phyloP scores from a whole-genome alignment of 345 rosid genomes.

The Tarenaya hassleriana region DNA sequence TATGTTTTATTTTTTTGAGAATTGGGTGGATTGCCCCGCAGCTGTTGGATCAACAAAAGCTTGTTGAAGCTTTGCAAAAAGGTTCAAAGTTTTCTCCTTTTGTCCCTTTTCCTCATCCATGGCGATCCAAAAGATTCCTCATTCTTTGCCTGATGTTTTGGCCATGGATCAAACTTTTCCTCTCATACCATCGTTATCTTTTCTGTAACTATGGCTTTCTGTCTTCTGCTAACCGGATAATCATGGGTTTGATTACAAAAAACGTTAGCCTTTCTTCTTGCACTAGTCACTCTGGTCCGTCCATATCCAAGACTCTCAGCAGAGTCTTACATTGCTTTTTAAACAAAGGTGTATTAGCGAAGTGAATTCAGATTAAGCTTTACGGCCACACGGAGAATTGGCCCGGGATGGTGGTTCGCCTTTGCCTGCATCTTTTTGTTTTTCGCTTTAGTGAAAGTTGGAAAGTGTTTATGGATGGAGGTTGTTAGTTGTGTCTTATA shows the following conservation, averaged over 20 bases:
- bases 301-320: too few species aligned
- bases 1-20: neutral
- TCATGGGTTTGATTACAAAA: neutral
- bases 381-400: too few species aligned
- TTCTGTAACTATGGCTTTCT: slow-evolving; percentile 15
- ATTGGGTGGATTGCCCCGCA: slow-evolving; percentile 31
- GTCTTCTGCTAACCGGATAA: neutral
- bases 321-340: too few species aligned
- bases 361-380: too few species aligned
- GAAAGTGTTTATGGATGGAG: slow-evolving; percentile 23
- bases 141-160: slow-evolving; percentile 23
- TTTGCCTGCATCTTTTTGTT: slow-evolving; percentile 20
- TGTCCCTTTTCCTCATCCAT: slow-evolving; percentile 29
- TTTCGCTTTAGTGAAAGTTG: slow-evolving; percentile 18
- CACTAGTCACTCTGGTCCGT: neutral
- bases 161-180: slow-evolving; percentile 19
- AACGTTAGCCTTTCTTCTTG: slow-evolving; percentile 8
- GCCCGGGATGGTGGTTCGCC: too few species aligned
- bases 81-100: slow-evolving; percentile 39
- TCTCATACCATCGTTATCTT: slow-evolving; percentile 7
- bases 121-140: slow-evolving; percentile 34
- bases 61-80: slow-evolving; percentile 38
- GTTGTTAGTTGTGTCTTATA: slow-evolving; percentile 31
- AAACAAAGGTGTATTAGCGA: too few species aligned
- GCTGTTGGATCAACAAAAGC: slow-evolving; percentile 34